phyloP scores from a whole-genome alignment of 2,329 filamentous ascomycete genomes.

The Bipolaris victoriae region DNA sequence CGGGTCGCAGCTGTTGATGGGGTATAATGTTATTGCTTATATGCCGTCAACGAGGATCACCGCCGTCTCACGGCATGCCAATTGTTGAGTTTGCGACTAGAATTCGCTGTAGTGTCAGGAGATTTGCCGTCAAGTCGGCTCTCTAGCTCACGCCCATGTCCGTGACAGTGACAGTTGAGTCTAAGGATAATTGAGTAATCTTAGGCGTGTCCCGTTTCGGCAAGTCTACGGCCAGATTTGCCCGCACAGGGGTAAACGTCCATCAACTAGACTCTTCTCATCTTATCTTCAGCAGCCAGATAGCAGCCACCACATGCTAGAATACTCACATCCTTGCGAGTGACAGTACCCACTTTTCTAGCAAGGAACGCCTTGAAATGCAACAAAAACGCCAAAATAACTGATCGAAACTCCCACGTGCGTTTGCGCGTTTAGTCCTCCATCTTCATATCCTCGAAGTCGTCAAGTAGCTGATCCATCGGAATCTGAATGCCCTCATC shows the following conservation, averaged over 20 bases:
- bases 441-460: constrained; percentile 88
- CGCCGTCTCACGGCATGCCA: background rate
- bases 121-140: background rate
- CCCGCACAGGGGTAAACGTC: background rate
- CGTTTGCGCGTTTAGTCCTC: constrained; percentile 50
- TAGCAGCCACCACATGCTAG: background rate
- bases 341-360: constrained; percentile 2
- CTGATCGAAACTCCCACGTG: background rate
- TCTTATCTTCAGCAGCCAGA: background rate
- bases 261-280: background rate
- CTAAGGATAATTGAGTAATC: background rate
- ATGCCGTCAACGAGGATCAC: too few relatives aligned
- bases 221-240: background rate
- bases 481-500: constrained; percentile 63
- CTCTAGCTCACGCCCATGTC: background rate
- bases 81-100: background rate
- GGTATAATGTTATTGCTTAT: too few relatives aligned
- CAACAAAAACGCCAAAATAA: constrained; percentile 10
- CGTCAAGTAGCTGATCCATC: constrained; percentile 74
- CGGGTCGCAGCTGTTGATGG: too few relatives aligned
- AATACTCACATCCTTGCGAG: background rate
- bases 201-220: background rate
- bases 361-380: constrained; percentile 14
- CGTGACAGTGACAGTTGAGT: background rate
- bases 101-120: background rate